Conservation (phyloP, 2,329 filamentous ascomycete genomes). For the Graphium sp. region DNA sequence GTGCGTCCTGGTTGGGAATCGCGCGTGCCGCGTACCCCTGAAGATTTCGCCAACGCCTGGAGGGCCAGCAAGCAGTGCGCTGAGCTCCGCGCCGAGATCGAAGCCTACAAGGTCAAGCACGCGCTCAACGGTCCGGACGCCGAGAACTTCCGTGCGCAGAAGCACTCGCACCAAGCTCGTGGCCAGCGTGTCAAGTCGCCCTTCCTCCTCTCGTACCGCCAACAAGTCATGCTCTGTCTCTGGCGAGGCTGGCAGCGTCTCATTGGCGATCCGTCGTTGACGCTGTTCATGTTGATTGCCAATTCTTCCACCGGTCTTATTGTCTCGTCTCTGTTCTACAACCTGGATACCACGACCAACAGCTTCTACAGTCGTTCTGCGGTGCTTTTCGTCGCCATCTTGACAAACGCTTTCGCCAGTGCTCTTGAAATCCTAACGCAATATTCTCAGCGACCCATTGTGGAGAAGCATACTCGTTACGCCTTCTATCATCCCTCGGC, state of each 20-base stretch:
- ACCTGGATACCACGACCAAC: conserved; percentile 30
- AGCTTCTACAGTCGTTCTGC: conserved; percentile 31
- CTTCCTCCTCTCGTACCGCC: conserved; percentile 60
- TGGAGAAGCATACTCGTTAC: conserved; percentile 12
- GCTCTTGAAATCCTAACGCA: conserved; percentile 10
- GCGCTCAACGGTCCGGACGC: conserved; percentile 39
- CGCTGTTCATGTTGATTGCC: conserved; percentile 19
- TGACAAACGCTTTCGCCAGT: conserved; percentile 15
- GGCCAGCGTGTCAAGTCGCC: conserved; percentile 52
- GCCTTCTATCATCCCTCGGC: conserved; percentile 17
- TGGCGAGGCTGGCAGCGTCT: conserved; percentile 67
- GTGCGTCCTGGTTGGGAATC: conserved; percentile 38
- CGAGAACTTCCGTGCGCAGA: conserved; percentile 34
- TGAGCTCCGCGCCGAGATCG: conserved; percentile 28
- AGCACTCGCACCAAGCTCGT: conserved; percentile 36
- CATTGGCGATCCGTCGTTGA: conserved; percentile 58
- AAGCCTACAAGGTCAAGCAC: conserved; percentile 30
- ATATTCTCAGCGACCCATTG: conserved; percentile 10
- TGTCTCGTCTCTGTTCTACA: conserved; percentile 50
- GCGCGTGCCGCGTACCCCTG: conserved; percentile 38
- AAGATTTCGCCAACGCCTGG: conserved; percentile 44
- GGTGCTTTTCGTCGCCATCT: conserved; percentile 13
- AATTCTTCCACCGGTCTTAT: conserved; percentile 25
- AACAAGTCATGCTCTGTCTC: conserved; percentile 66
- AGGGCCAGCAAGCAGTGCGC: conserved; percentile 30